Evolutionary conservation across 495 filamentous ascomycete species (phyloP), one percentile per base, ranked within the genome.

Genomic region (Aspergillus incahuasiensis): DNA sequence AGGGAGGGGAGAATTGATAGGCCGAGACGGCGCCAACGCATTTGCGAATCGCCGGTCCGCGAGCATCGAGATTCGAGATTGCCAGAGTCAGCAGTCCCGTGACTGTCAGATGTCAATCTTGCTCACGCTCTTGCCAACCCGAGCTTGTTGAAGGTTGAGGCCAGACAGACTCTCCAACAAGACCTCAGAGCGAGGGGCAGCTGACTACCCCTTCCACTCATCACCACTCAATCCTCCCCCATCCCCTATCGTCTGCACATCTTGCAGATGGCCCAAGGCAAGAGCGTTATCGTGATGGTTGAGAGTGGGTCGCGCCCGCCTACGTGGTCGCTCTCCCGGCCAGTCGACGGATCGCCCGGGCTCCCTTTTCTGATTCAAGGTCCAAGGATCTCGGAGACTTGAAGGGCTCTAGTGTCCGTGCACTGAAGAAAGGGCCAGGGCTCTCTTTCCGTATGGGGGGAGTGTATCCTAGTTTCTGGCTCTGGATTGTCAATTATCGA

Each of bases 261-360:
- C 6, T 11, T 35, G 32, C 6, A 6, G 5, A 35, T 12, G 5
- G 13, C 5, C 13, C 8, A 35, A 35, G 32, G 9, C 32, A 35
- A 15, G 8, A 35, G 6, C 7, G 19, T 25, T 40, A 50, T 40
- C 34, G 15, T 40, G 30, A 38, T 16, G 21, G 48, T 50, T 34
- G 48, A 50, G 48, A 38, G 24, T 25, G 16, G 12, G n/a, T 25
- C 34, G 1, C n/a, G 13, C 9, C 7, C 13, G 56, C 39, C 49
- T 42, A 64, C 62, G 62, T 64, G 62, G 62, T 61, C 39, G 55
- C 52, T 52, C 56, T 57, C 52, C 48, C 52, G 25, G 49, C 62
- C 62, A 64, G 52, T 64, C 62, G 58, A 55, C 58, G 4, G 49
- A 43, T 52, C 60, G 41, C 19, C 16, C 40, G 32, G 32, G 32